Evolutionary conservation across 441 rosid genomes (phyloP), one percentile per base, ranked within the genome.

Genomic region (Euphorbia schlechtendalii): DNA sequence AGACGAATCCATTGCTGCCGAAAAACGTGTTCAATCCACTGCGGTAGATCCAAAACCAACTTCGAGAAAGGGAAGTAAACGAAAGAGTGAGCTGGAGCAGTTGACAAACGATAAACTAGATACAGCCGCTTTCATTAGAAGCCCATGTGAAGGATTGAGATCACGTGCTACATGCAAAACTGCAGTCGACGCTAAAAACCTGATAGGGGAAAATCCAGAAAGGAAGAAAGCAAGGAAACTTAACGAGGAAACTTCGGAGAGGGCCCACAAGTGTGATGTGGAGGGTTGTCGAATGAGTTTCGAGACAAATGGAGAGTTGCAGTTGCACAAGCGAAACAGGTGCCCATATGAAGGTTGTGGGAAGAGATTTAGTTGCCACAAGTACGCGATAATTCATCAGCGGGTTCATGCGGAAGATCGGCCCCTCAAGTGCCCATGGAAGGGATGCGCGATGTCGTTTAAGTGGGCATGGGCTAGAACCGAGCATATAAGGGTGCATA

Each of bases 391-490:
- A 45, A 82, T 84, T 68, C 99, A 95, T 70, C 96, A 82, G 57
- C 89, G 96, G 2, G 99, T 95, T 56, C 99, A 95, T 14, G 91
- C 84, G 15, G 98, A 91, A 63, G 86, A 85, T 5, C 77, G 96
- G 77, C 99, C 99, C 5, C 86, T 87, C 55, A 81, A 73, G 71
- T 95, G 99, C 74, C 83, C 94, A 2, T 95, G 94, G 98, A 69
- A 91, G 72, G 99, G 87, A 25, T 94, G 99, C 69, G 51, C 80
- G 20, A 85, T 84, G 96, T 77, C 92, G 5, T 94, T 94, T 82
- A 90, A 94, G 82, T 94, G 99, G 99, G 96, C 92, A 10, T 94
- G 99, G 99, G 99, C 99, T 18, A 86, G 99, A 83, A 95, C 96
- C 0, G 99, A 95, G 82, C 99, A 95, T 76, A 79, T 91, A 65